A percentile compares a stretch with the other conserved stretches of the same genome.
Conservation (phyloP, 2,329 filamentous ascomycete genomes). For the Peltaster fructicola region DNA sequence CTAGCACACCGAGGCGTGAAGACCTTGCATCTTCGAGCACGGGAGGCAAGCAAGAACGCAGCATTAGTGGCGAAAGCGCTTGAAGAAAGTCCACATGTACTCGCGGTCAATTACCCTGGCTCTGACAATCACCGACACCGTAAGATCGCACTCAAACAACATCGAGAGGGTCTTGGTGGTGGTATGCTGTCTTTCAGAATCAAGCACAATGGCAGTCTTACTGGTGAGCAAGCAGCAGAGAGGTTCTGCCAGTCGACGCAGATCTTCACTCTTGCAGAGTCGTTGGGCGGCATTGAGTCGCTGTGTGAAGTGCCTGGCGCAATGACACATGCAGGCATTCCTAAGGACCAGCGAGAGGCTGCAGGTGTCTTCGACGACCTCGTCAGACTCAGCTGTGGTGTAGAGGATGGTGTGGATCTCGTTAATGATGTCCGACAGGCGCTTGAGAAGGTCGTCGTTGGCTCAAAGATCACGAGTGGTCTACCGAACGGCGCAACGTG, state of each 20-base stretch:
- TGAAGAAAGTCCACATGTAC: slow-evolving; percentile 61
- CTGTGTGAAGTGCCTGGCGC: slow-evolving; percentile 80
- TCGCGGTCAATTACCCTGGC: slow-evolving; percentile 90
- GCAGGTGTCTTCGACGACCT: slow-evolving; percentile 92
- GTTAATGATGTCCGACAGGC: slow-evolving; percentile 46
- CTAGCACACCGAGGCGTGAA: slow-evolving; percentile 93
- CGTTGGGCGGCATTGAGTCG: slow-evolving; percentile 78
- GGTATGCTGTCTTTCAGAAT: slow-evolving; percentile 97
- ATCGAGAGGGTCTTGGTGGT: slow-evolving; percentile 83
- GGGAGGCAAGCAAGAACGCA: slow-evolving; percentile 71
- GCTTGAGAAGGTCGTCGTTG: slow-evolving; percentile 54
- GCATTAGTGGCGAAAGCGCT: slow-evolving; percentile 58
- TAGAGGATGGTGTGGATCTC: slow-evolving; percentile 69
- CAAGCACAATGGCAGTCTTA: no score
- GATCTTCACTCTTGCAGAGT: slow-evolving; percentile 88
- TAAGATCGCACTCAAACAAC: slow-evolving; percentile 71
- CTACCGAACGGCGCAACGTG: slow-evolving; percentile 14
- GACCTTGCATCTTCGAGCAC: slow-evolving; percentile 82
- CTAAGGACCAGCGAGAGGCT: slow-evolving; percentile 71
- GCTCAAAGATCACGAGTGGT: slow-evolving; percentile 28
- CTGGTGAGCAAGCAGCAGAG: slow-evolving; percentile 71
- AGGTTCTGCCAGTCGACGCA: slow-evolving; percentile 78
- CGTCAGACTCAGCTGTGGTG: slow-evolving; percentile 79
- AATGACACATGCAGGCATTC: slow-evolving; percentile 97
- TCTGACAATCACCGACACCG: slow-evolving; percentile 75